Evolutionary conservation across 371 early-diverging fungal species (phyloP).

Genomic region (Rhizoclosmatium hyalinum): DNA sequence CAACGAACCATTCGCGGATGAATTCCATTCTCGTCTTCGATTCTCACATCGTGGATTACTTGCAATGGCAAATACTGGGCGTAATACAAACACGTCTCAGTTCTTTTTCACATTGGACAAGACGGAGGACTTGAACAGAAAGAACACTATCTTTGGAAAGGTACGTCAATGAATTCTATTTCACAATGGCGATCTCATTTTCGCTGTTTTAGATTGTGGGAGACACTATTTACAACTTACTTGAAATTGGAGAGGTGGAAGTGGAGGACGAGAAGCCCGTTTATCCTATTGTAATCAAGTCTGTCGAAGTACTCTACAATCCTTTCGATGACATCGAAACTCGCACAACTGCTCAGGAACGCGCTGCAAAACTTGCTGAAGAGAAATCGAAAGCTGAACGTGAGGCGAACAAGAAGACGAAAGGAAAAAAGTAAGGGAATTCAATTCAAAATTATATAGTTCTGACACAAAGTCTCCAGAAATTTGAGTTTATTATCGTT

Average conservation of each 20-base stretch:
- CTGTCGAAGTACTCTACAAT: slow-evolving; percentile 77
- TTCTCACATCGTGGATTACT: slow-evolving; percentile 88
- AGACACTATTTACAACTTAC: slow-evolving; percentile 87
- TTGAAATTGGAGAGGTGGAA: slow-evolving; percentile 86
- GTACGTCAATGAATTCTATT: slow-evolving; percentile 47
- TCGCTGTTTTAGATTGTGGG: slow-evolving; percentile 73
- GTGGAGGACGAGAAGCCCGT: slow-evolving; percentile 82
- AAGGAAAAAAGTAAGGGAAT: slow-evolving; percentile 53
- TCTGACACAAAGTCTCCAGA: slow-evolving; percentile 35
- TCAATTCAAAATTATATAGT: background rate
- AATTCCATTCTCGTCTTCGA: slow-evolving; percentile 89
- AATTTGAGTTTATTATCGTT: slow-evolving; percentile 86
- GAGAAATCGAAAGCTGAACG: slow-evolving; percentile 47
- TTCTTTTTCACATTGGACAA: slow-evolving; percentile 93
- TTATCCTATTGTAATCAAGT: slow-evolving; percentile 75
- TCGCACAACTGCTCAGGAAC: slow-evolving; percentile 72
- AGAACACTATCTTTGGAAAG: slow-evolving; percentile 92
- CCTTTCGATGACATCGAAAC: slow-evolving; percentile 94
- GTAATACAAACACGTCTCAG: slow-evolving; percentile 83
- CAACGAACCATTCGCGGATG: slow-evolving; percentile 84
- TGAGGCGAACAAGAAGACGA: slow-evolving; percentile 59
- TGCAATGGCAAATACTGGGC: slow-evolving; percentile 89
- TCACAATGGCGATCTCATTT: background rate
- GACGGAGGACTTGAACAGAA: slow-evolving; percentile 82
- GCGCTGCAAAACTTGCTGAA: slow-evolving; percentile 36